Base-by-base conservation (phyloP, 2,329 filamentous ascomycete genomes). In the Myriangium duriaei region DNA sequence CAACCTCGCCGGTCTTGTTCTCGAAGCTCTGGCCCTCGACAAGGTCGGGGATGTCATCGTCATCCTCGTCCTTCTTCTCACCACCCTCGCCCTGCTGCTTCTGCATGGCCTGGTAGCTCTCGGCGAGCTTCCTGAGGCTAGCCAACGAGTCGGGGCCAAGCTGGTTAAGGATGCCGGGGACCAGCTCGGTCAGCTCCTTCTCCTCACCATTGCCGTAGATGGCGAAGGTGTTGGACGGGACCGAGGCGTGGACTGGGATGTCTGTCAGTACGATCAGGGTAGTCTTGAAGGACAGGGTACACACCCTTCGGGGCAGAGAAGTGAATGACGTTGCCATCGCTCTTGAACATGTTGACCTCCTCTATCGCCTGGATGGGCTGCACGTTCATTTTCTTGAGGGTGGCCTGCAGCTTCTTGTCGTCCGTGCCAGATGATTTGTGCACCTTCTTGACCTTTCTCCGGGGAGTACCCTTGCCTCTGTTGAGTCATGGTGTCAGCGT, bases 341-440 rank as follows among this genome's bases (percentile, higher is more conserved):
- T 81, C 82, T 98, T 98, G 81, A 98, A 98, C 91, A 98, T 98
- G 81, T 98, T 98, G 65, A 98, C 91, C 74, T 98, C 91, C 79
- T 98, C 91, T 57, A 98, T 98, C 51, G 83, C 85, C 73, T 93
- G 87, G 68, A 98, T 96, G 58, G 91, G 91, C 77, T 98, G 91
- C 43, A 93, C 88, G 69, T 96, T 96, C 65, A 98, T 79, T 81
- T 98, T 98, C 83, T 98, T 98, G 52, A 98, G 76, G 47, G 85
- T 72, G 46, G 80, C 77, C 72, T 98, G 91, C 49, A 98, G 84
- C 79, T 98, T 98, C 84, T 95, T 96, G 80, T 98, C 91, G 64
- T 98, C 91, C 65, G 83, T 85, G 62, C 81, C 85, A 51, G 82
- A 82, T 65, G 78, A 83, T 65, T 85, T 85, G 68, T 92, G 84